Evolutionary conservation across 2,329 filamentous ascomycete genomes (phyloP), one percentile per base, ranked within the genome.

Genomic region (Fusarium cyanostomum): DNA sequence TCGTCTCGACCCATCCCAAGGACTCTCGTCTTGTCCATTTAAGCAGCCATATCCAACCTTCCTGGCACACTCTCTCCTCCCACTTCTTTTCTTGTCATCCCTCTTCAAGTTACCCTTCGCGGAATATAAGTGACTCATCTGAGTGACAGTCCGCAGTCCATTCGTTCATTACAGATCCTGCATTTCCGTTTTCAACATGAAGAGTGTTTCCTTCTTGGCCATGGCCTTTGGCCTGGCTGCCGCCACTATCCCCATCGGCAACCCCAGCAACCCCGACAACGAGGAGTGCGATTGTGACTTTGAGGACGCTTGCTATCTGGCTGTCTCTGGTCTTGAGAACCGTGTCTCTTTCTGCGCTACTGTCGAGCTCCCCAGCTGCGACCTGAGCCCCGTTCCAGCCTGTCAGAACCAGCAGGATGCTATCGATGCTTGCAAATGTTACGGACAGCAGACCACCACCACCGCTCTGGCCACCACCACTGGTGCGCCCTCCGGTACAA

Each of bases 101-200:
- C 64, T 68, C 58, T 69, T 55, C 43, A 45, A 8, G 41, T 50
- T 38, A 54, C 15, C 44, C 48, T 54, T 67, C 30, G 62, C 67
- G 67, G 67, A 57, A 38, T 44, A 61, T 57, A 58, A 69, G 67
- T 67, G 41, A 55, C 67, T 70, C 54, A 27, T 55, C 11, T 44
- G 66, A 69, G 67, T 61, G 48, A 52, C 58, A 56, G 37, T 38
- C 64, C 68, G 59, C 62, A 64, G 55, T 66, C 58, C 73, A 67
- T 71, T 74, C 72, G 66, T 71, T 71, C 54, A 64, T 56, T 53
- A 57, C 50, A 56, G 56, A 67, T 26, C 62, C 66, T 69, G 63
- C 50, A 76, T 75, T 56, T 64, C 46, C 28, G 16, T 53, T 64
- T 26, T 53, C 59, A 73, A 62, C 18, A 78, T 78, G 77, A 78